Conservation (phyloP, 2,329 filamentous ascomycete species). For the Grosmannia serpens region DNA sequence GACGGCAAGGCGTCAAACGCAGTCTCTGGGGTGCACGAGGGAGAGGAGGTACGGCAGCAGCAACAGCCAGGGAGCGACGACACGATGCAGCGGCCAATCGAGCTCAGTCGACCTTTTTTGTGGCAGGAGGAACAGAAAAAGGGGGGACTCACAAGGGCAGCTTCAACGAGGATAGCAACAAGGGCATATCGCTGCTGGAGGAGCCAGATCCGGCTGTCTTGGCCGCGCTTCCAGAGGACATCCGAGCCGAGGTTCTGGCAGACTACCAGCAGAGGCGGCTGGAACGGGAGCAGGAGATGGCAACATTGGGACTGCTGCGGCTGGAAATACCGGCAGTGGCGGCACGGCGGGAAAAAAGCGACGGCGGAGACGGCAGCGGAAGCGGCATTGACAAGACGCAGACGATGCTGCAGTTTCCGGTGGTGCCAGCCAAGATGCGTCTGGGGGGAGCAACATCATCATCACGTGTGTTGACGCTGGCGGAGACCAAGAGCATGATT, state of each 20-base stretch:
- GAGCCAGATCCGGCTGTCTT: slow-evolving; percentile 63
- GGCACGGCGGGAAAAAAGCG: slow-evolving; percentile 13
- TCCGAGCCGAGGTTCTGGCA: slow-evolving; percentile 64
- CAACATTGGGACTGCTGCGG: slow-evolving; percentile 30
- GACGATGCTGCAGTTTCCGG: slow-evolving; percentile 33
- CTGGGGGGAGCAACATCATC: slow-evolving; percentile 31
- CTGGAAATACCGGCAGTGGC: slow-evolving; percentile 29
- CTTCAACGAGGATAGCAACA: not conserved
- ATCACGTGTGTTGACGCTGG: slow-evolving; percentile 24
- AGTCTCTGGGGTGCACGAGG: slow-evolving; percentile 6
- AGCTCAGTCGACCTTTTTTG: slow-evolving; percentile 59
- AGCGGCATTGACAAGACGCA: slow-evolving; percentile 12
- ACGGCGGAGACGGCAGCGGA: not conserved
- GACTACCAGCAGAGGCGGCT: slow-evolving; percentile 58
- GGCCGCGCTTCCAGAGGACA: slow-evolving; percentile 69
- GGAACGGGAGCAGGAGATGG: slow-evolving; percentile 1
- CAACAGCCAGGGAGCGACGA: slow-evolving; percentile 31
- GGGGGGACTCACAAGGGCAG: not conserved
- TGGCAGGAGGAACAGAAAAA: slow-evolving; percentile 26
- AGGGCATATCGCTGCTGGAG: slow-evolving; percentile 22
- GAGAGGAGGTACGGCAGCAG: not conserved
- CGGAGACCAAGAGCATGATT: slow-evolving; percentile 63
- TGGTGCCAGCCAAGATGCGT: slow-evolving; percentile 30
- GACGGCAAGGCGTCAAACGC: not conserved
- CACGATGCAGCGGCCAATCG: slow-evolving; percentile 46